Evolutionary conservation across 2,329 filamentous ascomycete genomes (phyloP), one percentile per base, ranked within the genome.

Genomic region (Thyridium curvatum): DNA sequence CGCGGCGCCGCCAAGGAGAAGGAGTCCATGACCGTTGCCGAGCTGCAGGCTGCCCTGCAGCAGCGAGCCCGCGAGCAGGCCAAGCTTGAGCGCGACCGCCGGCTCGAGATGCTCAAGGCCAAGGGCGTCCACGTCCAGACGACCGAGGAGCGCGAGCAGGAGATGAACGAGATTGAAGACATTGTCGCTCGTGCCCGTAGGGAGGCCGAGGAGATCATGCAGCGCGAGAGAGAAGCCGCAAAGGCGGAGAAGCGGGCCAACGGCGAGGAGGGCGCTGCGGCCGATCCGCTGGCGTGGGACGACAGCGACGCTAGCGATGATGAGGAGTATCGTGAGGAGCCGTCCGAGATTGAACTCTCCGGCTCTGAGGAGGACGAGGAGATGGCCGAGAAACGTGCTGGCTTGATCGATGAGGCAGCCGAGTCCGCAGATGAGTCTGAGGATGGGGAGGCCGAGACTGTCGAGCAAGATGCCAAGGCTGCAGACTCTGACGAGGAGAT

Each of bases 61-160:
- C 75, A 79, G 47, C 81, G 82, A 44, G 89, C 88, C 6, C 79
- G 86, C 33, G 74, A 84, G 43, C 93, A 98, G 60, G 90, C 89
- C 33, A 79, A 79, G 43, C 62, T 76, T 32, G 88, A 93, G 57
- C 81, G 87, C 38, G 78, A 86, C 43, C 82, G 86, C 48, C 83
- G 83, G 40, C 73, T 97, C 15, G 79, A 87, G 40, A 74, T 82
- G 49, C 72, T 98, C 31, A 80, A 77, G 52, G 82, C 84, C 10
- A 88, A 85, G 60, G 93, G 93, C 8, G 74, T 96, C 18, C 68
- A 84, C 17, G 71, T 97, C 14, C 84, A 90, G 58, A 95, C 86
- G 1, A 79, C 82, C 3, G 91, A 96, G 60, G 90, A 98, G 58
- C 79, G 86, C 15, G 85, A 90, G 54, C 77, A 79, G 28, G 84